Percentiles rank a stretch among this genome's conserved stretches.
phyloP scores from a whole-genome alignment of 305 asterid genomes.

The Fraxinus greggii region DNA sequence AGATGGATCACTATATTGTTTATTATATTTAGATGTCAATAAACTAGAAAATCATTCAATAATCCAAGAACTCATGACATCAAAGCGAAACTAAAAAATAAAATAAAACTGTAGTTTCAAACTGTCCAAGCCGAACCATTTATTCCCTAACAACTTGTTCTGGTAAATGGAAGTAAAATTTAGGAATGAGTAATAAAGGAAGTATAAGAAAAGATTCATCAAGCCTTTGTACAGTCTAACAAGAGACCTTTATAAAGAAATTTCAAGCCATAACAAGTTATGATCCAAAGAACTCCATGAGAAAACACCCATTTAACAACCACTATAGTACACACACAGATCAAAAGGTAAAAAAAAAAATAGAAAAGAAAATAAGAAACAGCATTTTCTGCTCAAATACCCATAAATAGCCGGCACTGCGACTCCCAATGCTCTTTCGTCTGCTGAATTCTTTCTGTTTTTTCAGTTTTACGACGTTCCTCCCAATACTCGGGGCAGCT shows the following conservation, averaged over 20 bases:
- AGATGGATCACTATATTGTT: not conserved
- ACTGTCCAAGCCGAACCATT: not conserved
- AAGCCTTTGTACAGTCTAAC: not conserved
- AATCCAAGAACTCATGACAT: not conserved
- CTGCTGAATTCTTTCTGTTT: slow-evolving; percentile 65
- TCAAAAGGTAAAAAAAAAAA: not conserved
- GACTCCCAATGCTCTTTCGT: slow-evolving; percentile 90
- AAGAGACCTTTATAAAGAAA: not conserved
- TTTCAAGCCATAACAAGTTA: not conserved
- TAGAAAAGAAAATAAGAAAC: not conserved
- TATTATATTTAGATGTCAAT: not conserved
- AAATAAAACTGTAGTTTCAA: not conserved
- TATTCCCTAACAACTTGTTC: not conserved
- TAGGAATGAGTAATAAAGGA: not conserved
- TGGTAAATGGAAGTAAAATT: not conserved
- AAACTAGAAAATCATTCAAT: not conserved
- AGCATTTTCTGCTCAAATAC: slow-evolving; percentile 39
- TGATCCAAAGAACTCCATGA: not conserved
- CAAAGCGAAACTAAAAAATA: not conserved
- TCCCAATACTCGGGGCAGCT: slow-evolving; percentile 83
- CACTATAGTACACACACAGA: not conserved
- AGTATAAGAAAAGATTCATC: not conserved
- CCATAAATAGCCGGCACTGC: slow-evolving; percentile 66
- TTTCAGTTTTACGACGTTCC: slow-evolving; percentile 67
- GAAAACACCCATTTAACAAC: not conserved